Evolutionary conservation across 2,329 filamentous ascomycete genomes (phyloP).

Genomic region (Sclerotinia spermophila): DNA sequence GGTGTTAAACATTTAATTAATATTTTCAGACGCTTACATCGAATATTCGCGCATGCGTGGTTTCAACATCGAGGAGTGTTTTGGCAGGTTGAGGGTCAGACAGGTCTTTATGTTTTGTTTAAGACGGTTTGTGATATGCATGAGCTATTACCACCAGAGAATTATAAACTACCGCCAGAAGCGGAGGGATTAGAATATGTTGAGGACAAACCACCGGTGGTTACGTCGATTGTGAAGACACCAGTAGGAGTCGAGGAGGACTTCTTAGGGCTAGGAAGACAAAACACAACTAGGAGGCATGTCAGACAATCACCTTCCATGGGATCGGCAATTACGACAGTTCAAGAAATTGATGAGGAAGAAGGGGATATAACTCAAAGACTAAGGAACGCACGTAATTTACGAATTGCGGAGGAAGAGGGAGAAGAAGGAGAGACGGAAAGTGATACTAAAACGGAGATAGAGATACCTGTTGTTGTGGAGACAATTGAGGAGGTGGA

Average conservation of each 20-base stretch:
- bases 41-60: constrained; percentile 98
- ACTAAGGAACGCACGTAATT: constrained; percentile 46
- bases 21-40: constrained; percentile 88
- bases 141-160: constrained; percentile 83
- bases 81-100: constrained; percentile 85
- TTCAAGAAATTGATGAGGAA: constrained; percentile 80
- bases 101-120: constrained; percentile 94
- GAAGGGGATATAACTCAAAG: constrained; percentile 50
- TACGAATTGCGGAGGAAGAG: constrained; percentile 36
- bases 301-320: constrained; percentile 76
- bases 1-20: constrained; percentile 86
- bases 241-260: constrained; percentile 45
- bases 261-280: constrained; percentile 52
- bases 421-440: background rate
- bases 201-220: constrained; percentile 41
- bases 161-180: constrained; percentile 91
- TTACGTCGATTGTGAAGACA: constrained; percentile 38
- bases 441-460: constrained; percentile 24
- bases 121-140: constrained; percentile 95
- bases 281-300: constrained; percentile 75
- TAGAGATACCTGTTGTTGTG: constrained; percentile 36
- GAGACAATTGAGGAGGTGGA: constrained; percentile 34
- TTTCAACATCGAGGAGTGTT: constrained; percentile 95
- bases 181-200: constrained; percentile 74
- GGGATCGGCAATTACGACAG: constrained; percentile 73